Conservation (phyloP, 73 alveolate genomes). For the Paramecium caudatum region DNA sequence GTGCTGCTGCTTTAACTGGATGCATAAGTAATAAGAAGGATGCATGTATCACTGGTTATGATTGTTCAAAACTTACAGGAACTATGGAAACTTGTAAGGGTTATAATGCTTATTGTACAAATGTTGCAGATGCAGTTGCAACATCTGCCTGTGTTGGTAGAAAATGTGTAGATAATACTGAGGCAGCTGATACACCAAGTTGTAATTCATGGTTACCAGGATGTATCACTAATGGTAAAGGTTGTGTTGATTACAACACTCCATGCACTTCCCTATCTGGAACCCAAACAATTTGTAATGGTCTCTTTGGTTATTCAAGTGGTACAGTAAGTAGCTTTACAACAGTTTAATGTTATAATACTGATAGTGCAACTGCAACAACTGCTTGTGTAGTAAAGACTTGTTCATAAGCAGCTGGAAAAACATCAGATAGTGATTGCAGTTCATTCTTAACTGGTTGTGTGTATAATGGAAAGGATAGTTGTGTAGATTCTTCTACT, state of each 20-base stretch:
- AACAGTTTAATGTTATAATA: neutral
- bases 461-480: slow-evolving; percentile 9
- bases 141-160: slow-evolving; percentile 4
- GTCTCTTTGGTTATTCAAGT: neutral
- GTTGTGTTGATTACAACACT: slow-evolving; percentile 31
- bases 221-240: slow-evolving; percentile 23
- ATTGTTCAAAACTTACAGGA: neutral
- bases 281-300: neutral
- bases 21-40: slow-evolving; percentile 16
- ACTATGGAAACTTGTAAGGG: neutral
- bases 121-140: neutral
- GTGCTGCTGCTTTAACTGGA: neutral
- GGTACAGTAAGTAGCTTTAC: neutral
- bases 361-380: neutral
- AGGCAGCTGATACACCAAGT: neutral
- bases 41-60: slow-evolving; percentile 29
- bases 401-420: slow-evolving; percentile 20
- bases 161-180: slow-evolving; percentile 12
- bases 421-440: neutral
- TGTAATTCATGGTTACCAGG: neutral
- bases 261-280: slow-evolving; percentile 3
- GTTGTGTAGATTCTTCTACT: neutral
- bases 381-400: neutral
- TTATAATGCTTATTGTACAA: slow-evolving; percentile 3
- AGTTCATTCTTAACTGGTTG: slow-evolving; percentile 22